Base-by-base conservation (phyloP, 129 eudicot genomes). In the Rutidosis leptorrhynchoides region DNA sequence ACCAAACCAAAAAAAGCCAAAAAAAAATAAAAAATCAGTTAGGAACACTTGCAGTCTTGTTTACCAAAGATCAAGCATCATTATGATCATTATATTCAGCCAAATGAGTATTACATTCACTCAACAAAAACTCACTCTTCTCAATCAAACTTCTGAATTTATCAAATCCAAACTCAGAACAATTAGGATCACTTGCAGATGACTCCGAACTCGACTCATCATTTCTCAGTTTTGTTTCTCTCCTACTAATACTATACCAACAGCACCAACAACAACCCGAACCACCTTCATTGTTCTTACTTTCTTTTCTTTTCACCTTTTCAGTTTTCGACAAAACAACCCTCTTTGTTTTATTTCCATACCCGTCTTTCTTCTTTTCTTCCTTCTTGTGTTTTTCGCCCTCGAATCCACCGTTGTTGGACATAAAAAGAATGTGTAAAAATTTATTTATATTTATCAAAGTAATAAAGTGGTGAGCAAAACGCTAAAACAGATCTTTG, bases 21-120 rank as follows among this genome's bases (percentile, higher is more conserved):
- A 30, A 32, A 32, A 35, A 1, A 1, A 1, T 35, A 35, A 3
- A 33, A 8, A 0, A 33, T 33, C 4, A 33, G 8, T 8, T 8
- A 33, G 8, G 10, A 35, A 7, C 43, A 35, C 10, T 35, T 35
- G 6, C 10, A 5, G 0, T 35, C 10, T 1, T 35, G 6, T 1
- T 35, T 32, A 7, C 40, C 40, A 3, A 32, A 32, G 40, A 32
- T 5, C 43, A 35, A 35, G 6, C 6, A 56, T 20, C 4, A 52
- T 26, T 29, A 29, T 53, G 51, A 55, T 26, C 14, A 23, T 4
- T 56, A 43, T 77, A 72, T 25, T 69, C 59, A 87, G 73, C 80
- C 68, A 85, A 81, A 89, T 89, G 93, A 45, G 93, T 77, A 85
- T 89, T 85, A 79, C 93, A 89, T 49, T 89, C 93, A 17, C 71